Evolutionary conservation across 768 basidiomycete species (phyloP), one percentile per base, ranked within the genome.

Genomic region (Russula griseocarnosa): DNA sequence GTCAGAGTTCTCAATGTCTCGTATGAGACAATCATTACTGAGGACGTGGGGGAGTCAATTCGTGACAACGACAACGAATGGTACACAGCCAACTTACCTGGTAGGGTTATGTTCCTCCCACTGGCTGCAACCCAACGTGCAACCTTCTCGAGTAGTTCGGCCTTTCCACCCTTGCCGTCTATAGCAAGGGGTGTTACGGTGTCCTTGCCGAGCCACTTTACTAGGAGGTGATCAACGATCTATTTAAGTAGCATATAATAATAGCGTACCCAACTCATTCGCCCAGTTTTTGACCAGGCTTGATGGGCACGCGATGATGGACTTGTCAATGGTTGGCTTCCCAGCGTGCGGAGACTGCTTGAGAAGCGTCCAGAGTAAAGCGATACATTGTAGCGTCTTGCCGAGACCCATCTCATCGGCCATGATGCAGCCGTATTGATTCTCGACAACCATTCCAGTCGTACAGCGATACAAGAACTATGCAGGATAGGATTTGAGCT

Each of bases 381-480:
- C 82, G 66, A 99, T 98, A 72, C 97, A 98, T 72, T 99, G 97
- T 18, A 99, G 80, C 18, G 95, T 96, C 75, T 97, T 95, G 20
- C 93, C 96, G 16, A 98, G 84, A 70, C 96, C 96, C 96, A 99
- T 99, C 75, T 96, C 96, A 71, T 99, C 96, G 1, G 96, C 96
- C 96, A 99, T 98, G 74, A 99, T 99, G 71, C 96, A 98, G 0
- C 92, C 92, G 65, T 86, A 88, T 66, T 96, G 93, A 70, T 93
- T 90, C 51, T 92, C 88, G 42, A 90, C 90, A 61, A 95, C 75
- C 86, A 95, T 90, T 0, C 95, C 97, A 0, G 94, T 97, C 5
- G 94, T 87, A 74, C 95, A 97, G 74, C 85, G 87, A 76, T 96
- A 99, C 74, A 99, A 74, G 75, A 99, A 98, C 94, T 99, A 69